Evolutionary conservation across 169 alveolate species (phyloP).

Genomic region (Eimeria praecox): DNA sequence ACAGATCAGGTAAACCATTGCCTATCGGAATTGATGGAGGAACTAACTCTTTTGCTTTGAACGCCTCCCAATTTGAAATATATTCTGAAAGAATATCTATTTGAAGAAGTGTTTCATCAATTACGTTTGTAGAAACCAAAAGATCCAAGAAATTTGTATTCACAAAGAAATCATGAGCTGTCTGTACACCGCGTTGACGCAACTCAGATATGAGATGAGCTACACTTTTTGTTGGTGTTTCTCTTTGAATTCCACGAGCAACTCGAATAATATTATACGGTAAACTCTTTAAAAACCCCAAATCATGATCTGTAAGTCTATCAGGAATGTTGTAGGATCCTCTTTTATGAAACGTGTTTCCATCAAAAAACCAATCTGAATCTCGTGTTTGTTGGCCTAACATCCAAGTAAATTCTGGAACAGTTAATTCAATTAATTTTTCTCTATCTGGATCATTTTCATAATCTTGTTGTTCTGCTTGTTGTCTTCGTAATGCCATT

Average conservation of each 20-base stretch:
- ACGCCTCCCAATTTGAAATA: constrained; percentile 16
- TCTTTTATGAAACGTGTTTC: constrained; percentile 60
- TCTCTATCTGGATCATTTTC: constrained; percentile 19
- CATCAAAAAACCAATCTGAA: constrained; percentile 65
- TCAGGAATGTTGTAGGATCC: not conserved
- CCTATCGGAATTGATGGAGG: constrained; percentile 50
- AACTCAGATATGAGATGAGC: constrained; percentile 46
- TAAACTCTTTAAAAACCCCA: constrained; percentile 49
- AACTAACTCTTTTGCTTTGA: not conserved
- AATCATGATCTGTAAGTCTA: constrained; percentile 36
- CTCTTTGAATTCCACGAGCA: constrained; percentile 25
- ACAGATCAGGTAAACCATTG: not conserved
- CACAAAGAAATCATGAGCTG: constrained; percentile 32
- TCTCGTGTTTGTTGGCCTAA: constrained; percentile 41
- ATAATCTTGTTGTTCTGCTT: constrained; percentile 57
- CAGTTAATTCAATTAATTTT: not conserved
- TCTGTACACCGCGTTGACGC: constrained; percentile 23
- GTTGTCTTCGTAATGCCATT: not conserved
- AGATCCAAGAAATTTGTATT: constrained; percentile 66
- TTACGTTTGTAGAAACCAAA: constrained; percentile 18
- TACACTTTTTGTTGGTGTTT: constrained; percentile 2
- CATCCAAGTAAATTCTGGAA: constrained; percentile 23
- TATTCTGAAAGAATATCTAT: constrained; percentile 38
- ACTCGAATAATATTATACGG: constrained; percentile 60
- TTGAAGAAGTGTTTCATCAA: constrained; percentile 61